phyloP scores from a whole-genome alignment of 345 rosid genomes.

The Eucalyptus caleyi region DNA sequence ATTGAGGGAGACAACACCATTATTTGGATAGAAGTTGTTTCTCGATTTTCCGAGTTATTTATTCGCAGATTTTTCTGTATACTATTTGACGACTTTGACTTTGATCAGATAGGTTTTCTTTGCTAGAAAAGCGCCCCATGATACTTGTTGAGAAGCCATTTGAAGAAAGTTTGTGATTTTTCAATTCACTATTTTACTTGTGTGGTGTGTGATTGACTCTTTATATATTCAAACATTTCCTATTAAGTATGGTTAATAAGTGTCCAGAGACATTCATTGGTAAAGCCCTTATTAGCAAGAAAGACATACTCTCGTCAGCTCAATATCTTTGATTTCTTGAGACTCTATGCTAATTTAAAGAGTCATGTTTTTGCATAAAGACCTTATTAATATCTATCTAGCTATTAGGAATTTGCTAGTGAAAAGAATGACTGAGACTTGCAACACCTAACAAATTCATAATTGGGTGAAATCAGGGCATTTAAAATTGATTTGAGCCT shows the following conservation, averaged over 20 bases:
- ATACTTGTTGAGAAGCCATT: background rate
- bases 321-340: background rate
- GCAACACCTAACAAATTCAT: background rate
- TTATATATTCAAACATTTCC: background rate
- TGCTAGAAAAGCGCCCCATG: background rate
- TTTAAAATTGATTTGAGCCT: background rate
- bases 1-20: background rate
- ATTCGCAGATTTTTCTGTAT: background rate
- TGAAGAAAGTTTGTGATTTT: background rate
- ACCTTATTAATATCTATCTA: background rate
- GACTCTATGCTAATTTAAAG: background rate
- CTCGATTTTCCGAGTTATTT: background rate
- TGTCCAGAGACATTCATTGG: accelerated
- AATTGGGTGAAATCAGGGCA: background rate
- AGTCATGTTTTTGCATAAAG: background rate
- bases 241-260: background rate
- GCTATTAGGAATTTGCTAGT: background rate
- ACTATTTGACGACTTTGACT: background rate
- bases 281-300: background rate
- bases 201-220: background rate
- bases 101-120: background rate
- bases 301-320: background rate
- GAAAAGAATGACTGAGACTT: background rate
- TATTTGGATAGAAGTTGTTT: background rate
- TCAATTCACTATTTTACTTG: background rate